Evolutionary conservation across 768 basidiomycete genomes (phyloP).

Genomic region (Asterophora lycoperdoides): DNA sequence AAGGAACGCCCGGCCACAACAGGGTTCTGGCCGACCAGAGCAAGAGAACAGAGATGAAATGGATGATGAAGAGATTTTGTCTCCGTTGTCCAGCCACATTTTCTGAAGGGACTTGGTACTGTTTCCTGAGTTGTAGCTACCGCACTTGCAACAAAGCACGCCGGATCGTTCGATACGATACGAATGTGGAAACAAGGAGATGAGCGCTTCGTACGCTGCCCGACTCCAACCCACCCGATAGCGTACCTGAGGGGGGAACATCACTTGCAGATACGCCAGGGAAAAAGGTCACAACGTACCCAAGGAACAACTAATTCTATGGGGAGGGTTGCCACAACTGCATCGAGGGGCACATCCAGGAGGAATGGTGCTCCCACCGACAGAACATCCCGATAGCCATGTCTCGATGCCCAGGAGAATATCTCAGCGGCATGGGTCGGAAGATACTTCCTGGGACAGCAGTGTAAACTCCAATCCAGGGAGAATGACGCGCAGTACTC

Average conservation of each 20-base stretch:
- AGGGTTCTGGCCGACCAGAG: too few species aligned
- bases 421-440: background rate
- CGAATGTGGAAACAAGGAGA: too few species aligned
- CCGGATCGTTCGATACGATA: too few species aligned
- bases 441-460: background rate
- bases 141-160: too few species aligned
- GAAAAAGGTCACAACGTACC: background rate
- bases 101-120: too few species aligned
- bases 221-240: constrained; percentile 1
- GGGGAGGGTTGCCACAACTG: background rate
- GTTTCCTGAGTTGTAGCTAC: too few species aligned
- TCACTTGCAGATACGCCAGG: rapidly evolving
- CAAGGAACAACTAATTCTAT: constrained; percentile 1
- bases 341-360: constrained; percentile 6
- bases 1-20: too few species aligned
- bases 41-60: too few species aligned
- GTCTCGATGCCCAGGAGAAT: background rate
- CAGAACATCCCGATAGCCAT: background rate
- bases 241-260: background rate
- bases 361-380: background rate
- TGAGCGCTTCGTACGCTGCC: background rate
- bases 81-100: too few species aligned
- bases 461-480: too few species aligned
- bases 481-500: background rate
- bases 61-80: too few species aligned